Base-by-base conservation (phyloP, 2,329 filamentous ascomycete species). In the Calonectria pteridis region DNA sequence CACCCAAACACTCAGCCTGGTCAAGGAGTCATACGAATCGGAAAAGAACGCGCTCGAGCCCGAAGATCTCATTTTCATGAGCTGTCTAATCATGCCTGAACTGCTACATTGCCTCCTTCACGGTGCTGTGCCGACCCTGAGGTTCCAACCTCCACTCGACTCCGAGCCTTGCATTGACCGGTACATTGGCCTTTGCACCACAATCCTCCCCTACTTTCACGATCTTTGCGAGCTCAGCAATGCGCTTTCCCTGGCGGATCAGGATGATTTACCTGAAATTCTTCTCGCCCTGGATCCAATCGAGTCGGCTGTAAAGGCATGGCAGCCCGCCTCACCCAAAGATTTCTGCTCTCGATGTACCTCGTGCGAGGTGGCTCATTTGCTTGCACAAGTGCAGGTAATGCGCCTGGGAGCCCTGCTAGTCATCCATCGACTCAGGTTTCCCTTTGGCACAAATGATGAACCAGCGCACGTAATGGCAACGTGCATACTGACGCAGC, bases 191-290 rank as follows among this genome's bases (percentile, higher is more conserved):
- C 53, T 82, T 1, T 79, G 75, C 40, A 71, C 66, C 50, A 75
- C 77, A 0, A 43, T 83, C 6, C 67, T 82, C 7, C 79, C 78
- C n/a, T 67, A 76, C 9, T 43, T 82, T 0, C 77, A 82, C 65
- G 78, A 82, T 13, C 43, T 82, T 10, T 79, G 78, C 51, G 64
- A 75, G 26, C 62, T 82, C 33, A 81, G 76, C 63, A 73, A 75
- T 33, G 75, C 75, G 23, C 33, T 72, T 1, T 65, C 65, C 0
- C 29, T 72, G 26, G 65, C 64, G 3, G 49, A 67, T 5, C 20
- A 37, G 1, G 20, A 70, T 43, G 4, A 46, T 74, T 77, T 68
- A 40, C 23, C 26, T 31, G 50, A 53, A 9, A 53, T 53, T 7
- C 50, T 53, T 20, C 23, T 29, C 1, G 50, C 50, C 9, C 10